Evolutionary conservation across 148 eudicot genomes (phyloP), one percentile per base, ranked within the genome.

Genomic region (Salicornia ramosissima): DNA sequence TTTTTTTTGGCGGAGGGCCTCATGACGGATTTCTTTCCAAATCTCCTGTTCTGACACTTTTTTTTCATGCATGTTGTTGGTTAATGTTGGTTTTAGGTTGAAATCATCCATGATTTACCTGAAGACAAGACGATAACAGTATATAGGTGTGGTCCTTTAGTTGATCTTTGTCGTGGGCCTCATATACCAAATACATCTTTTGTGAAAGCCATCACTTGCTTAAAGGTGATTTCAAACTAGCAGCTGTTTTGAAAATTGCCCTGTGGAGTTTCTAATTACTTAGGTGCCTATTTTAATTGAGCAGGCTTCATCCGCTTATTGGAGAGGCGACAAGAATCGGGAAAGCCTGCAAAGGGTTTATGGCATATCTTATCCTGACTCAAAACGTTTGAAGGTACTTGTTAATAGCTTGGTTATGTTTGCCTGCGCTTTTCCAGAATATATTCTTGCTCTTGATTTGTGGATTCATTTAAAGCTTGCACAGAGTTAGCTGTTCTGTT

Each of bases 311-410:
- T 89, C 99, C 42, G 99, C 99, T 18, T 95, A 95, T 75, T 95
- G 99, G 99, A 86, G 93, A 68, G 99, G 99, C 67, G 84, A 89
- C 64, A 88, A 74, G 71, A 87, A 91, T 64, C 86, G 97, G 56
- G 99, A 95, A 86, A 95, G 99, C 79, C 87, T 95, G 79, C 99
- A 95, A 73, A 83, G 99, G 78, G 99, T 95, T 62, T 95, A 95
- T 82, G 99, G 99, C 33, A 95, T 95, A 59, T 94, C 99, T 29
- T 95, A 70, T 69, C 97, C 97, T 29, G 99, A 91, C 71, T 80
- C 82, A 57, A 87, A 91, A 39, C 89, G 90, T 5, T 71, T 95
- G 80, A 89, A 88, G 88, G 96, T 90, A 71, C 57, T 36, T 64
- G 29, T 26, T 39, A n/a, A 21, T 52, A 6, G 13, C 69, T 31